These are phyloP conservation scores for Phialocephala sp. DNA, from an alignment of 2,329 filamentous ascomycete genomes.

Conservation along the genomic window DNA sequence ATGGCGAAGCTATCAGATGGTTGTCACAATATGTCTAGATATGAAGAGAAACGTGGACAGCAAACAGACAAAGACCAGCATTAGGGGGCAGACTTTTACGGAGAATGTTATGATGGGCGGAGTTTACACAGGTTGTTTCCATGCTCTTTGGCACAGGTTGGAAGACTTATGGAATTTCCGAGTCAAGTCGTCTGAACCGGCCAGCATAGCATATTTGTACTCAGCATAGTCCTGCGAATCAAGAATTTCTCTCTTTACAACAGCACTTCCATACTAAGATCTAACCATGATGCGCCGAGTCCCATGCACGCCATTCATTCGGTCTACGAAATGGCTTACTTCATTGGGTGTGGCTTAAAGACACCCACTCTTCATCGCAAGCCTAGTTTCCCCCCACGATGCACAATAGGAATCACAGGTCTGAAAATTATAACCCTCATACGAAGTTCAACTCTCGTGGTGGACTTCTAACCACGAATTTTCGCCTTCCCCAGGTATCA, in stretches of 20 bases:
- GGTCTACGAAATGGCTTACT: background rate
- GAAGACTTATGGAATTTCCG: slow-evolving; percentile 32
- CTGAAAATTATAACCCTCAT: background rate
- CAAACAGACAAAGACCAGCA: background rate
- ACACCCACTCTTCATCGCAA: background rate
- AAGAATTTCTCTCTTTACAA: slow-evolving; percentile 34
- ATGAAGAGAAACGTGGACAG: slow-evolving; percentile 4
- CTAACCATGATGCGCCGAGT: background rate
- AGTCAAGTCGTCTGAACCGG: slow-evolving; percentile 26
- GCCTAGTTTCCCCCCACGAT: slow-evolving; percentile 3
- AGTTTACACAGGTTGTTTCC: slow-evolving; percentile 42
- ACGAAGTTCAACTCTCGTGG: background rate
- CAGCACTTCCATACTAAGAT: background rate
- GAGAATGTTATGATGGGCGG: slow-evolving; percentile 41
- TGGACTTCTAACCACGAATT: background rate
- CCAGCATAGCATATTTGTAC: slow-evolving; percentile 38
- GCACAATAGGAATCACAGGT: background rate
- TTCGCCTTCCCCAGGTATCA: slow-evolving; percentile 16
- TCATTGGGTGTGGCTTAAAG: background rate
- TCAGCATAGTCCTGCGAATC: slow-evolving; percentile 41
- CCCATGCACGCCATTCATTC: background rate
- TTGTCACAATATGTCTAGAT: slow-evolving; percentile 87
- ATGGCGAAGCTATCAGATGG: slow-evolving; percentile 91
- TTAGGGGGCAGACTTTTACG: slow-evolving; percentile 26
- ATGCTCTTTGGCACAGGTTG: slow-evolving; percentile 34